Evolutionary conservation across 352 stramenopile genomes (phyloP), one percentile per base, ranked within the genome.

Genomic region (Saprolegnia diclina): DNA sequence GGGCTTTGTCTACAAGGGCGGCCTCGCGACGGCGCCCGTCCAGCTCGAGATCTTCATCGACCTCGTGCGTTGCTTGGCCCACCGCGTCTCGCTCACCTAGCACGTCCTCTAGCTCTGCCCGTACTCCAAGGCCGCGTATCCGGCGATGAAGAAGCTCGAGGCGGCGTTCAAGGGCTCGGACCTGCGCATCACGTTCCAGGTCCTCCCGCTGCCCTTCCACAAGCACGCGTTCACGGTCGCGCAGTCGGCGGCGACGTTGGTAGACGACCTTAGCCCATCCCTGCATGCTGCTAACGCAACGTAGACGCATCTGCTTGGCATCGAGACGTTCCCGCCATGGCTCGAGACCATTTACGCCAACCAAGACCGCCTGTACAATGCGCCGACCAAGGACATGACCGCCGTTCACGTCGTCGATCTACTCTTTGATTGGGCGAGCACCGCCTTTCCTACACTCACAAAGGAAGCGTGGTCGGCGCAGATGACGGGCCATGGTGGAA

Each of bases 11-110:
- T 65, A 86, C n/a, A 80, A 82, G 16, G 61, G 76, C 1, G 82
- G 85, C 13, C 72, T 46, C 13, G 76, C 80, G 5, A 65, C 79
- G 19, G 85, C 85, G 3, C 77, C 79, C 45, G 83, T 94, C 38
- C 85, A 93, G 68, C 79, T 93, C 46, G 83, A 93, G 76, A 85
- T 80, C n/a, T 93, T 88, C 67, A 78, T 93, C n/a, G 83, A 93
- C 63, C 68, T 91, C 18, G 56, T 61, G 32, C 7, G 35, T 38
- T 61, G 32, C 7, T 21, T 38, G 24, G 14, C 0, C 55, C 21
- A 38, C 29, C 29, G 29, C 29, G 29, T 35, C 29, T 35, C 29
- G 21, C 18, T n/a, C 29, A n/a, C 55, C 21, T 14, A 63, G 16
- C 1, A 38, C 44, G 4, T 63, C 55, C 3, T 45, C 18, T 65